Base-by-base conservation (phyloP, 805 yeast genomes). In the Monosporozyma yasuniensis region DNA sequence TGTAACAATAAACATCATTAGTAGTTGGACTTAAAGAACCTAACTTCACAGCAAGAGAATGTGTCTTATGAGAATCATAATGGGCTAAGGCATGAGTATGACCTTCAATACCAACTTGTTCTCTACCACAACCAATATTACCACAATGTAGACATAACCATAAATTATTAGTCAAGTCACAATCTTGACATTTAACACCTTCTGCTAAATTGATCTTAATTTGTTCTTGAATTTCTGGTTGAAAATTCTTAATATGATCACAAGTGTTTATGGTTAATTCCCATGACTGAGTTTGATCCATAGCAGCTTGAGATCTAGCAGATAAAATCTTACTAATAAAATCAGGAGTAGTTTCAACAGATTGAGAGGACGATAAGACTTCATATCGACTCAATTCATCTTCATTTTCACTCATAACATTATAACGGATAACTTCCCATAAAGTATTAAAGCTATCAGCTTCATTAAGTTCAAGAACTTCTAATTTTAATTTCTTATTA, bases 81-180 rank as follows among this genome's bases (percentile, higher is more conserved):
- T 93, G 99, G 0, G 67, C 63, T 52, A 91, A 69, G 0, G 96
- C 98, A 65, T 93, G 99, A 0, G 96, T 82, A 61, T 91, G 80
- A 5, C 99, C 99, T n/a, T 89, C 84, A 11, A 85, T 79, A 34
- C 98, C 99, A 61, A 86, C 87, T 66, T 93, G 99, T 30, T 82
- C 81, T 55, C 99, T 73, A 5, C 99, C 99, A 69, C 99, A 93
- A 4, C 96, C 96, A 10, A 89, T 59, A n/a, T 77, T 70, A 1
- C 99, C 99, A 74, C 99, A 93, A 46, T 78, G 77, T 44, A 93
- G 68, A 70, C 99, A 93, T 16, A 93, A 72, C 99, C 99, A 93
- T 44, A 93, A 68, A 63, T 93, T 93, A 55, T 83, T 85, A 28
- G 68, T 66, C 55, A 93, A 71, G 1, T 76, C 85, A 69, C 95